phyloP scores from a whole-genome alignment of 768 basidiomycete species.

The Butyriboletus loyo region DNA sequence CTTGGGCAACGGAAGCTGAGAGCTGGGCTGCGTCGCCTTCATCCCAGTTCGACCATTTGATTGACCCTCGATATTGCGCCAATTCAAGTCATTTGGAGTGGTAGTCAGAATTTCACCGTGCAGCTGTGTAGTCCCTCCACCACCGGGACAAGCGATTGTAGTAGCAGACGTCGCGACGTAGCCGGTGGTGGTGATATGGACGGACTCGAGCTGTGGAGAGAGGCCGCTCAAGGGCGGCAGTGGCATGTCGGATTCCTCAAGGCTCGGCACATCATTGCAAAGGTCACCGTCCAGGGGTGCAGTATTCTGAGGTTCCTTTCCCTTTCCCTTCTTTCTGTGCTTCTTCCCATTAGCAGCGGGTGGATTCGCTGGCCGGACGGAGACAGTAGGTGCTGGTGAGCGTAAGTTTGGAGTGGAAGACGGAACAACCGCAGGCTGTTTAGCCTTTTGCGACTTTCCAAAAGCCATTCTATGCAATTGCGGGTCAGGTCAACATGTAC shows the following conservation, averaged over 20 bases:
- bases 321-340: constrained; percentile 48
- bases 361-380: constrained; percentile 7
- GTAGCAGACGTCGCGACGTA: constrained; percentile 38
- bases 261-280: constrained; percentile 23
- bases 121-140: constrained; percentile 35
- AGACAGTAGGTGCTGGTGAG: constrained; percentile 5
- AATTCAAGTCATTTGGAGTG: constrained; percentile 60
- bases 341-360: constrained; percentile 31
- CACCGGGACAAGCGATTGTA: constrained; percentile 30
- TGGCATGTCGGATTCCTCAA: constrained; percentile 20
- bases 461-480: constrained; percentile 26
- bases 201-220: constrained; percentile 48
- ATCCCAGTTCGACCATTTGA: constrained; percentile 23
- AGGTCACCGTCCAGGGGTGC: constrained; percentile 14
- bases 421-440: constrained; percentile 11
- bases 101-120: constrained; percentile 61
- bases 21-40: constrained; percentile 18
- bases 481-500: constrained; percentile 15
- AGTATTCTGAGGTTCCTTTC: constrained; percentile 22
- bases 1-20: constrained; percentile 22
- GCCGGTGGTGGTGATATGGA: constrained; percentile 45
- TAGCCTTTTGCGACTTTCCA: constrained; percentile 29
- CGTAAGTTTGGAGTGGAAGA: constrained; percentile 5
- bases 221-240: constrained; percentile 32
- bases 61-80: constrained; percentile 37